Conservation (phyloP, 192 early-diverging fungal species). For the Linnemannia exigua region DNA sequence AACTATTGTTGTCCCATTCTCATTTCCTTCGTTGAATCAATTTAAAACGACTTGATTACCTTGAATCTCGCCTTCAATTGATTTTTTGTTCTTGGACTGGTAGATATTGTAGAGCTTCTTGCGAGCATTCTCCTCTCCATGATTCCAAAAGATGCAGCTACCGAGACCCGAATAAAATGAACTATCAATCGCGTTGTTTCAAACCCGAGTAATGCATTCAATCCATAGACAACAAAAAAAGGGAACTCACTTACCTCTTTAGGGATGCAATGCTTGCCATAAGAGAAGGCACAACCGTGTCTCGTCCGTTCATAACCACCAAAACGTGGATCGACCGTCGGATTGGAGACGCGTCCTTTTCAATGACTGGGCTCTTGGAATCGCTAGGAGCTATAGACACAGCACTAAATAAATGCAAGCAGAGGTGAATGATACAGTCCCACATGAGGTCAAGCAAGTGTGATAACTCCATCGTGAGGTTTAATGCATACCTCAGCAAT, state of each 20-base stretch:
- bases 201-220: neutral
- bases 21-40: neutral
- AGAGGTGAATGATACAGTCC: neutral
- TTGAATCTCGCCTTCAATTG: conserved; percentile 13
- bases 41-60: neutral
- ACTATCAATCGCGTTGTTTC: neutral
- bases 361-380: neutral
- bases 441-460: neutral
- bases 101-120: conserved; percentile 6
- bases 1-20: neutral
- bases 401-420: conserved; percentile 4
- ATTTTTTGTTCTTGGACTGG: neutral
- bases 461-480: neutral
- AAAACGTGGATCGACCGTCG: conserved; percentile 27
- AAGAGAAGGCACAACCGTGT: conserved; percentile 24
- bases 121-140: conserved; percentile 17
- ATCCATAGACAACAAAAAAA: neutral
- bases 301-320: conserved; percentile 31
- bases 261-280: conserved; percentile 17
- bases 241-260: neutral
- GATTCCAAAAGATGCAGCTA: conserved; percentile 26
- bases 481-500: conserved; percentile 24
- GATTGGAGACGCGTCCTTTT: neutral
- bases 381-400: conserved; percentile 8
- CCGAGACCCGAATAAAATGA: too few relatives aligned